Conservation (phyloP, 176 grass and related monocot species). For the Carex littledalei region DNA sequence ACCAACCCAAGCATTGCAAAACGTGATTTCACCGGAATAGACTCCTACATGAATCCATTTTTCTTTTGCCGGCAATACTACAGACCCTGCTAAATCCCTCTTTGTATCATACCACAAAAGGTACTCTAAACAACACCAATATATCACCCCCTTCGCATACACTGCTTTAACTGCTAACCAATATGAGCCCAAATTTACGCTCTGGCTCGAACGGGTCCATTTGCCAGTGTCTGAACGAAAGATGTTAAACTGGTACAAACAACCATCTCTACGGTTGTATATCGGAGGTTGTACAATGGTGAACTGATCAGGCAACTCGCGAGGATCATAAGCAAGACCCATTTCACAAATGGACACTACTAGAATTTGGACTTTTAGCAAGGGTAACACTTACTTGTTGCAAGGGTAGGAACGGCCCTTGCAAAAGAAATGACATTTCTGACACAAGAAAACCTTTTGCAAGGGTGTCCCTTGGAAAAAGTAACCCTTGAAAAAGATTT, state of each 20-base stretch:
- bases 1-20: not conserved
- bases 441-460: no score
- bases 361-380: no score
- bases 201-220: not conserved
- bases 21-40: not conserved
- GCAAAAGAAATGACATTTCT: no score
- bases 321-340: not conserved
- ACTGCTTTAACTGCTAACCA: not conserved
- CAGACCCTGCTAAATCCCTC: not conserved
- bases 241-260: not conserved
- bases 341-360: rapidly evolving
- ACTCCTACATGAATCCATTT: not conserved
- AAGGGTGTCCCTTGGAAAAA: no score
- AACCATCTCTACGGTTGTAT: no score
- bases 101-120: not conserved
- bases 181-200: not conserved
- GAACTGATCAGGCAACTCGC: not conserved
- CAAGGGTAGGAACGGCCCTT: no score
- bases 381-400: no score
- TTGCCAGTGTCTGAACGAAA: not conserved
- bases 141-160: not conserved
- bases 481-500: no score
- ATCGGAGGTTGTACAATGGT: not conserved
- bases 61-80: not conserved
- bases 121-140: not conserved